A percentile compares a stretch with the other conserved stretches of the same genome.
Evolutionary conservation across 106 monocot species (phyloP).

Genomic region (Cymbidium sinense): DNA sequence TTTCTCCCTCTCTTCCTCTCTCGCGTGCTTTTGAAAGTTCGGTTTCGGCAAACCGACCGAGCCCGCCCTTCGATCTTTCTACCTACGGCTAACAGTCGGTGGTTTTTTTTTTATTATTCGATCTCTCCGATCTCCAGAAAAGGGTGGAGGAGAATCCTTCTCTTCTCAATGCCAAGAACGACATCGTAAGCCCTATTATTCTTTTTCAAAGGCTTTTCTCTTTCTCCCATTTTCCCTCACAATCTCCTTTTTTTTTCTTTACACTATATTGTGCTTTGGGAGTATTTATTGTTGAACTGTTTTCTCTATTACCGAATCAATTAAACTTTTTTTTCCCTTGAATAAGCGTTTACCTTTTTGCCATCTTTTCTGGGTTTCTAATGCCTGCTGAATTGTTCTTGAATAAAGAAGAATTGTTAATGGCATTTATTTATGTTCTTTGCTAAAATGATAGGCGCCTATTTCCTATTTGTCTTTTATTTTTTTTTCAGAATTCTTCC

Average conservation of each 20-base stretch:
- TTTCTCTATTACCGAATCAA: background rate
- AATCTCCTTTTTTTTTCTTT: background rate
- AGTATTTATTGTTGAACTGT: background rate
- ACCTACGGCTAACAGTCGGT: too few species aligned
- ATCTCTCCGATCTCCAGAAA: conserved; percentile 64
- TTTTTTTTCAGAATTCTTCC: background rate
- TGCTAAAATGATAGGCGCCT: too few species aligned
- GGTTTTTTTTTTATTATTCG: too few species aligned
- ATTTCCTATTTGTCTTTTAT: background rate
- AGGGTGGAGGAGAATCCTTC: conserved; percentile 59
- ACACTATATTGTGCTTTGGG: background rate
- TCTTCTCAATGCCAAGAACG: conserved; percentile 65
- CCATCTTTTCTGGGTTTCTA: background rate
- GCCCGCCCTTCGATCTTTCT: too few species aligned
- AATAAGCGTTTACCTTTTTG: too few species aligned
- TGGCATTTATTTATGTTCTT: too few species aligned
- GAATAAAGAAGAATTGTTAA: too few species aligned
- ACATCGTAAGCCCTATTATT: conserved; percentile 33
- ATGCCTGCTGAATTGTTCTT: background rate
- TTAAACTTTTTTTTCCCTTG: background rate
- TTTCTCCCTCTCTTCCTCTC: too few species aligned
- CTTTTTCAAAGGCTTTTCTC: background rate
- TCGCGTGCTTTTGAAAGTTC: too few species aligned
- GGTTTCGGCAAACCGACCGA: too few species aligned
- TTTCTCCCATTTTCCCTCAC: background rate